A percentile compares a stretch with the other conserved stretches of the same genome.
These are phyloP conservation scores for Trichophyton verrucosum DNA, from an alignment of 2,329 filamentous ascomycete genomes.

Conservation along the genomic window DNA sequence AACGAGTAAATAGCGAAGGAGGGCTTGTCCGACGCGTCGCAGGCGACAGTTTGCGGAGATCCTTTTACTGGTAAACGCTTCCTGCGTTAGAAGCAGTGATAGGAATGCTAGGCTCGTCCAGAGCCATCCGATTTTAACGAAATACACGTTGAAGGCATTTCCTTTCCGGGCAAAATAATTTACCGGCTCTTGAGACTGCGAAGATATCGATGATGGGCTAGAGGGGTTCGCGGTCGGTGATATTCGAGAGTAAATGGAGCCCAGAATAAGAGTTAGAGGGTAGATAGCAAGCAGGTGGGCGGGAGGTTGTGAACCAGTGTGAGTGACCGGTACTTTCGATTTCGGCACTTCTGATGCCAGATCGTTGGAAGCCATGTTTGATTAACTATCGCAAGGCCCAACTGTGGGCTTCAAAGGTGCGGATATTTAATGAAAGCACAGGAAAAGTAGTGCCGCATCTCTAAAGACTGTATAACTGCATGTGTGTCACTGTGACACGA, in stretches of 20 bases:
- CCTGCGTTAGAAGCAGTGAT: conserved; percentile 57
- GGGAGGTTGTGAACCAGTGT: conserved; percentile 38
- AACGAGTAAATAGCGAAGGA: conserved; percentile 55
- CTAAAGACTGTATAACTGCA: neutral
- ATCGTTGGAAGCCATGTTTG: neutral
- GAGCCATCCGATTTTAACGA: conserved; percentile 90
- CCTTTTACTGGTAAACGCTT: conserved; percentile 38
- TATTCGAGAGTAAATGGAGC: conserved; percentile 65
- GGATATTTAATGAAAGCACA: neutral
- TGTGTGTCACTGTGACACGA: neutral
- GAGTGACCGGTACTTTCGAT: neutral
- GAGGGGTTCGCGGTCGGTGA: conserved; percentile 53
- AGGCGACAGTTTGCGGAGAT: conserved; percentile 22
- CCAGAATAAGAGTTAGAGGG: conserved; percentile 64
- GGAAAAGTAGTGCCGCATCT: neutral
- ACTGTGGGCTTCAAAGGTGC: neutral
- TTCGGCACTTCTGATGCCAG: neutral
- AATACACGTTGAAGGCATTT: conserved; percentile 84
- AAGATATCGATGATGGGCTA: neutral
- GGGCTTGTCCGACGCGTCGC: conserved; percentile 45
- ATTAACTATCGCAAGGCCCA: neutral
- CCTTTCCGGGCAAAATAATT: conserved; percentile 86
- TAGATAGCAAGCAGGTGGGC: conserved; percentile 55
- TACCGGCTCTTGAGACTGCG: conserved; percentile 15
- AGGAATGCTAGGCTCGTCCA: conserved; percentile 73